Conservation (phyloP, 2,329 filamentous ascomycete genomes). For the Cladosporium velox region DNA sequence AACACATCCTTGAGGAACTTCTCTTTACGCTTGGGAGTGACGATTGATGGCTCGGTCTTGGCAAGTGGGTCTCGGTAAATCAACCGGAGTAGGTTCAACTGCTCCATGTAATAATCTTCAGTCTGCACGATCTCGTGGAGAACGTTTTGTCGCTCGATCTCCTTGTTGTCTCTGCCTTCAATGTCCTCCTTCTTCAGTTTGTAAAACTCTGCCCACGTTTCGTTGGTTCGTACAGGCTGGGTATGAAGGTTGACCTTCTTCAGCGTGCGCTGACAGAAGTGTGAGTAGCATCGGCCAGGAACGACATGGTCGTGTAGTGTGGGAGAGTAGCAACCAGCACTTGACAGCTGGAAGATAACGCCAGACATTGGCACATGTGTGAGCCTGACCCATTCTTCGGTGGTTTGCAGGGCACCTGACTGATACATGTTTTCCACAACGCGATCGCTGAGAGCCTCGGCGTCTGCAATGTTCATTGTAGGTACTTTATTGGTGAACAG, state of each 20-base stretch:
- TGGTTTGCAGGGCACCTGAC: constrained; percentile 74
- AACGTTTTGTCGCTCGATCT: constrained; percentile 89
- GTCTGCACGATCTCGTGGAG: constrained; percentile 93
- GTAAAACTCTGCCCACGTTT: constrained; percentile 91
- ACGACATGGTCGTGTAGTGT: constrained; percentile 71
- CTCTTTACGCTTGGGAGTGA: constrained; percentile 73
- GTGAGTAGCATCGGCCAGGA: constrained; percentile 82
- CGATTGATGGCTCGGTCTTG: constrained; percentile 73
- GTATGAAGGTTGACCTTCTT: constrained; percentile 90
- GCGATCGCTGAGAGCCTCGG: constrained; percentile 77
- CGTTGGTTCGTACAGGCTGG: constrained; percentile 67
- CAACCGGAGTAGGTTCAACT: constrained; percentile 79
- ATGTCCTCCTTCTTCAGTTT: constrained; percentile 75
- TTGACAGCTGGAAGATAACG: constrained; percentile 90
- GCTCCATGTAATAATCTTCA: constrained; percentile 87
- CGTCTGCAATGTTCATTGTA: constrained; percentile 97
- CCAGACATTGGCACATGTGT: constrained; percentile 78
- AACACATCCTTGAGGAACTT: constrained; percentile 86
- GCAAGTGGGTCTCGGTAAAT: constrained; percentile 83
- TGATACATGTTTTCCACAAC: constrained; percentile 80
- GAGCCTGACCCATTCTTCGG: constrained; percentile 98
- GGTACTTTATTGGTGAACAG: constrained; percentile 94
- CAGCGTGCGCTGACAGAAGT: constrained; percentile 89
- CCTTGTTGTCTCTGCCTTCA: constrained; percentile 74
- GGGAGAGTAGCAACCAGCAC: constrained; percentile 85